Base-by-base conservation (phyloP, 1,139 yeast species). In the Magnusiomyces suaveolens region DNA sequence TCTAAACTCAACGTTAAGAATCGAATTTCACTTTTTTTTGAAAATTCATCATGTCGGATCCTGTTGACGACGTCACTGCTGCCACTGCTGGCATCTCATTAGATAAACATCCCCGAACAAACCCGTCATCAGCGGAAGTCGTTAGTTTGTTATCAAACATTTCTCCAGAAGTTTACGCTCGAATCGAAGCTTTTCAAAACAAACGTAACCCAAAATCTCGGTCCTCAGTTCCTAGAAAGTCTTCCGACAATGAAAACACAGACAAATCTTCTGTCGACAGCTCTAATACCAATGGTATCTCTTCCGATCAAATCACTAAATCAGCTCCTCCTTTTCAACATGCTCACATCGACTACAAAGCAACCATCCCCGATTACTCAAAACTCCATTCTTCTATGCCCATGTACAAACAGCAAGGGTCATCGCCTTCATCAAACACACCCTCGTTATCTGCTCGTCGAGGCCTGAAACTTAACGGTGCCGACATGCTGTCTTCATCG, bases 141-240 rank as follows among this genome's bases (percentile, higher is more conserved):
- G 59, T 58, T 1, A 53, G 50, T 41, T 43, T 55, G 12, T 50
- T 57, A 51, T 59, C 59, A 21, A 64, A 62, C 56, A 70, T 73
- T 54, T 83, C 67, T 1, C 81, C 87, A 16, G 87, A 82, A 60
- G 76, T 84, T 54, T 92, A 84, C 68, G 94, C 92, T 1, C 73
- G 88, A 60, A 74, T 86, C 51, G 70, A 83, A 69, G 90, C 90
- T 0, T 83, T 84, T 61, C 92, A 84, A 65, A 52, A 55, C 18
- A 43, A 56, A 26, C 57, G 60, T 18, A 44, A 32, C 24, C 39
- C 54, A 56, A 47, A 1, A 24, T 26, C 44, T 1, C 12, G 48
- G 23, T 20, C 29, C 21, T 36, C 44, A 14, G 14, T 50, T 21
- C 33, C 33, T 6, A 26, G 24, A 8, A 39, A 16, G 43, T 14